Base-by-base conservation (phyloP, 345 rosid species). In the Psidium guajava region DNA sequence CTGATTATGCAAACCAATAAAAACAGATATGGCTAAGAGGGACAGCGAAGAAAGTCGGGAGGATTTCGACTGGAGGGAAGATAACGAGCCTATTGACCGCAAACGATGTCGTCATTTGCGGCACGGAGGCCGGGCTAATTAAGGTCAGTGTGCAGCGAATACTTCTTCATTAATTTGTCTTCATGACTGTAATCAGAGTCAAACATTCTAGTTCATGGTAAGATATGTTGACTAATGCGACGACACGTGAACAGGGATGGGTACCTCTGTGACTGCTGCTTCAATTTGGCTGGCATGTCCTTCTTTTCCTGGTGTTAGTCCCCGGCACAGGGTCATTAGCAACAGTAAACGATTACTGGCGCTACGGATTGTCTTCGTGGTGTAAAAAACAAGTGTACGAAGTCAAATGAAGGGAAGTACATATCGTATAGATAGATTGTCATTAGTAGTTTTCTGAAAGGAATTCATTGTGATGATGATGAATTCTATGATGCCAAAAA, bases 11-110 rank as follows among this genome's bases (percentile, higher is more conserved):
- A 82, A 27, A 27, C n/a, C 12, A 32, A 69, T 69, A 47, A 69
- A 83, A 83, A 5, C 28, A 95, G 99, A 91, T 96, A 88, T 96
- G 99, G 98, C 82, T 95, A 90, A 94, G 96, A 92, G 93, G 89
- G 49, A 92, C 95, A 86, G 92, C 90, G 15, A 97, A 95, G 87
- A 94, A 95, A 88, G 98, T 95, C 81, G 98, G 98, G 84, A 94
- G 98, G 75, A 83, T 97, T 85, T 94, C 98, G 84, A 95, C 97
- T 82, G 98, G 97, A 80, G 94, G 99, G 92, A 95, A 86, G 86
- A 94, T 97, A 88, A 95, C 98, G 57, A 95, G 98, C 90, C 92
- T 97, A 49, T 92, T 95, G 51, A 92, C 94, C 51, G 98, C 94
- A 51, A 97, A 95, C 61, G 98, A 95, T 83, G 80, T 88, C 5